Evolutionary conservation across 441 rosid species (phyloP), one percentile per base, ranked within the genome.

Genomic region (Gossypium davidsonii): DNA sequence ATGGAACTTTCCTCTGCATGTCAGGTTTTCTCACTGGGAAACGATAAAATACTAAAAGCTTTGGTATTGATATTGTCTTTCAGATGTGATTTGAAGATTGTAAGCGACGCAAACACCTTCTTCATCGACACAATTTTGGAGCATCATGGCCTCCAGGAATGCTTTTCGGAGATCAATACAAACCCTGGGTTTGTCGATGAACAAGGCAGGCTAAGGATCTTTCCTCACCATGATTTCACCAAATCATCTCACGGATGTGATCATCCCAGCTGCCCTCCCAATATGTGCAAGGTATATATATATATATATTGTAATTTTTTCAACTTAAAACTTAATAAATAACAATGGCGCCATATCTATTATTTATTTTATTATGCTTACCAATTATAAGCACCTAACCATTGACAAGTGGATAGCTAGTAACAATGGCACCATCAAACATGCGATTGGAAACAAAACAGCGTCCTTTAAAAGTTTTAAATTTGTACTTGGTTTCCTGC

Each of bases 71-170:
- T 11, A 21, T 34, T 80, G 12, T 51, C 21, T 34, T 63, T 37
- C 79, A 89, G 97, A 81, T 89, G 94, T 66, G 88, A 89, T 65
- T 76, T 91, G 86, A 91, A 86, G 81, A 93, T 93, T 63, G 87
- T 93, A 11, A 93, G 98, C 42, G 98, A 93, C 44, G 97, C 98
- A 0, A 93, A 93, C 72, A 46, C 63, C 77, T 91, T 93, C 72
- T 91, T 88, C 77, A 91, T 93, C 52, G 97, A 93, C 63, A 86
- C 92, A 3, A 82, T 91, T 10, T 37, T 55, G 60, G 60, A 55
- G 26, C 91, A 88, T 75, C 91, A 78, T 4, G 95, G 88, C 18
- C 28, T 92, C 42, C 78, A 73, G 14, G 85, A 80, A 46, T 86
- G 3, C 17, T 92, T 92, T 83, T 79, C 92, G 0, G 92, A 92